Conservation (phyloP, 2,329 filamentous ascomycete species). For the Plectosphaerella cucumerina region DNA sequence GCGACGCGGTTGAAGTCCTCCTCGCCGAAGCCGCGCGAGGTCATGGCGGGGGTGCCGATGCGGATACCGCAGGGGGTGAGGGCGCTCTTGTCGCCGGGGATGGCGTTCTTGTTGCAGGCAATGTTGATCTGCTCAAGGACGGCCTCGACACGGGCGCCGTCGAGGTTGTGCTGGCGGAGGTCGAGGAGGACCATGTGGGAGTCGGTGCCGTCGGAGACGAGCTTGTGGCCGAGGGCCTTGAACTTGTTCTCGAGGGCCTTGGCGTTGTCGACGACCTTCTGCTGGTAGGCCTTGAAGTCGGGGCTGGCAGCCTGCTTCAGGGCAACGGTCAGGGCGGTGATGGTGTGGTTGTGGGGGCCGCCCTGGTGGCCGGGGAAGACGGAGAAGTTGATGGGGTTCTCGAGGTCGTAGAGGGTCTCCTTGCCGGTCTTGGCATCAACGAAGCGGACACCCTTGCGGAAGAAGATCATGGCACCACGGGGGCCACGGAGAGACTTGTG, state of each 20-base stretch:
- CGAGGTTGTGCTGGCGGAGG: constrained; percentile 79
- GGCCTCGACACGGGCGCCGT: constrained; percentile 92
- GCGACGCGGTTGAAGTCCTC: constrained; percentile 90
- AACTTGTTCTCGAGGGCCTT: constrained; percentile 83
- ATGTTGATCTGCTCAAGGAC: constrained; percentile 98
- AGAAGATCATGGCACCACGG: constrained; percentile 99
- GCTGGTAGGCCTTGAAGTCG: constrained; percentile 92
- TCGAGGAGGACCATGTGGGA: constrained; percentile 97
- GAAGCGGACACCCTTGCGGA: constrained; percentile 91
- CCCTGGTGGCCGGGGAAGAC: constrained; percentile 99
- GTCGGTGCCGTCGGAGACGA: constrained; percentile 93
- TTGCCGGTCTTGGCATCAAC: constrained; percentile 89
- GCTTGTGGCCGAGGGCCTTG: constrained; percentile 85
- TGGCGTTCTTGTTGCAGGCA: constrained; percentile 99
- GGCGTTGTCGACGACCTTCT: constrained; percentile 88
- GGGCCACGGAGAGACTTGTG: constrained; percentile 98
- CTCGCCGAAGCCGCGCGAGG: constrained; percentile 86
- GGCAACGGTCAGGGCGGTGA: constrained; percentile 91
- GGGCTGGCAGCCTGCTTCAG: constrained; percentile 87
- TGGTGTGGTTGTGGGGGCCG: constrained; percentile 99
- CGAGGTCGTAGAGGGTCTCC: constrained; percentile 85
- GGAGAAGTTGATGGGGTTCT: constrained; percentile 96
- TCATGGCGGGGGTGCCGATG: constrained; percentile 97
- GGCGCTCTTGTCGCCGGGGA: constrained; percentile 95
- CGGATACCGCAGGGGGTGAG: constrained; percentile 92